Evolutionary conservation across 225 moss, liverwort and hornwort species (phyloP).

Genomic region (Marchantia paleacea): DNA sequence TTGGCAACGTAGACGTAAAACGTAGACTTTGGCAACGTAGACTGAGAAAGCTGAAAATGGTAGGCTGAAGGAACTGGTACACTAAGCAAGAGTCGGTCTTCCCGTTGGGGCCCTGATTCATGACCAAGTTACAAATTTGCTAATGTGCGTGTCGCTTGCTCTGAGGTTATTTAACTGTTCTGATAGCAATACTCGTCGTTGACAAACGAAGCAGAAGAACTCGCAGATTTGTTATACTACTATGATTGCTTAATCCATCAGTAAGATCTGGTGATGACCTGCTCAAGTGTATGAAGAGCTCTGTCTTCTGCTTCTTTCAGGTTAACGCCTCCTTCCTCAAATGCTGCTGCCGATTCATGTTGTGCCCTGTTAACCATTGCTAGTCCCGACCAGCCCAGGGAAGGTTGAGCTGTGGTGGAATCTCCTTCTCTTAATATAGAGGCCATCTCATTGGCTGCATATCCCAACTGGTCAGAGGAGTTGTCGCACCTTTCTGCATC

Average conservation of each 20-base stretch:
- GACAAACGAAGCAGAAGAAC: too few species aligned
- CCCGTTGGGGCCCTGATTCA: not conserved
- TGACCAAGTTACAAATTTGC: not conserved
- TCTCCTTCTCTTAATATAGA: slow-evolving; percentile 58
- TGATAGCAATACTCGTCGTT: too few species aligned
- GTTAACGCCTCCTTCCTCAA: slow-evolving; percentile 48
- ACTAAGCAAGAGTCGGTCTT: not conserved
- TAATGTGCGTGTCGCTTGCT: not conserved
- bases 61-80: not conserved
- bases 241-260: not conserved
- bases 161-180: not conserved
- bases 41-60: not conserved
- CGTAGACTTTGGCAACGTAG: not conserved
- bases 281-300: slow-evolving; percentile 56
- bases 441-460: slow-evolving; percentile 67
- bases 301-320: slow-evolving; percentile 63
- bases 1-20: too few species aligned
- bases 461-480: slow-evolving; percentile 47
- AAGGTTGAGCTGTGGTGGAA: slow-evolving; percentile 38
- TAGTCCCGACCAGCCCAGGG: slow-evolving; percentile 55
- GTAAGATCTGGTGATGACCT: slow-evolving; percentile 26
- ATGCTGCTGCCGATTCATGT: slow-evolving; percentile 59
- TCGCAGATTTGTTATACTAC: too few species aligned
- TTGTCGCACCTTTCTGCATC: slow-evolving; percentile 57
- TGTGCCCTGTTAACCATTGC: slow-evolving; percentile 67